Evolutionary conservation across 1,284 basidiomycete genomes (phyloP), one percentile per base, ranked within the genome.

Genomic region (Pyrrhoderma lamaoense): DNA sequence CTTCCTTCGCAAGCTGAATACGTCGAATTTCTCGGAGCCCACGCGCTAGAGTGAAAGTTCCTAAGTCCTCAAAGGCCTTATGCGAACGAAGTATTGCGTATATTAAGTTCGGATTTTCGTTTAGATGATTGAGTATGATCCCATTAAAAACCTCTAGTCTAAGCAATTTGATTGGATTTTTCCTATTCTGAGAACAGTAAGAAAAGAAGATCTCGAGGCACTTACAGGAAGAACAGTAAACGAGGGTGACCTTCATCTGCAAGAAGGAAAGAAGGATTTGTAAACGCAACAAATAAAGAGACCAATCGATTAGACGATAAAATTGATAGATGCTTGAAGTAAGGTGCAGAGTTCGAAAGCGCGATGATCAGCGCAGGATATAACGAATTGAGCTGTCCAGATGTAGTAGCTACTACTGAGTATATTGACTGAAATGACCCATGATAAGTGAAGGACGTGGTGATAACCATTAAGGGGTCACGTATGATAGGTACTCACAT

Each of bases 181-280:
- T n/a, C n/a, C n/a, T n/a, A n/a, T n/a, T n/a, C n/a, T n/a, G n/a
- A n/a, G n/a, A n/a, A n/a, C n/a, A n/a, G n/a, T n/a, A n/a, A n/a
- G n/a, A n/a, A n/a, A n/a, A n/a, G n/a, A n/a, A n/a, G n/a, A n/a
- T n/a, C n/a, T n/a, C n/a, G n/a, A n/a, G n/a, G n/a, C n/a, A 61
- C 73, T 57, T 55, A 89, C 84, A 93, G 82, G 68, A 95, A 95
- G 68, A 89, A 97, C 25, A 96, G 73, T 21, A 97, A 69, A 46
- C 94, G 72, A 2, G 95, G 95, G 64, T 98, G 89, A 4, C 92
- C 90, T 67, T 97, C 93, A 58, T 97, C 93, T 0, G 90, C 85
- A 23, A 99, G 71, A 36, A 99, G 70, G 67, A 97, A 98, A 5
- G 81, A 71, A 0, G 95, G 90, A 54, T 85, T 88, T 0, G 91